Evolutionary conservation across 768 basidiomycete genomes (phyloP), one percentile per base, ranked within the genome.

Genomic region (Podaxis carcinomalis): DNA sequence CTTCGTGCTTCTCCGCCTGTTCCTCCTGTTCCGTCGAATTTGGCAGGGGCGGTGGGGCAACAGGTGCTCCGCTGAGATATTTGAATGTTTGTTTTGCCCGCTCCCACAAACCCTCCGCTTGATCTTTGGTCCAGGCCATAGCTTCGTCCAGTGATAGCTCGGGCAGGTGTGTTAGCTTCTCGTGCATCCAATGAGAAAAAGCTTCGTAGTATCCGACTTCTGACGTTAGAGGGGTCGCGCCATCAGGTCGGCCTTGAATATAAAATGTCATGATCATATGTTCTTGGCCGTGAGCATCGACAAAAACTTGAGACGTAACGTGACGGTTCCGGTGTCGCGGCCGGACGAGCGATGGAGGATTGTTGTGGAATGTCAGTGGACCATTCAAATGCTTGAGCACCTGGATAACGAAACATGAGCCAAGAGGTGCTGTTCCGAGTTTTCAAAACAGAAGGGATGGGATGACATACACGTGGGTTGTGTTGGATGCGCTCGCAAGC

Each of bases 191-290:
- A 9, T 71, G 67, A 5, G 72, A 69, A 10, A 76, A 65, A 13
- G 74, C 70, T 28, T 85, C 80, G 21, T 83, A 61, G 64, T 81
- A 81, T 5, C 79, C 77, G 7, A 75, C 70, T 14, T 81, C 79
- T 4, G 75, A 69, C 6, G 73, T 67, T 2, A 70, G 57, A 5
- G 64, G 60, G 14, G 66, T 58, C 37, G 75, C 71, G 28, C 78
- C 78, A 51, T 82, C 77, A 39, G 79, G 75, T 51, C 79, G 75
- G 39, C 85, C 86, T 75, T 90, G 83, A 27, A 93, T 80, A 66
- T 88, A 94, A 73, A 94, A 94, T 47, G 88, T 88, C 70, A 94
- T 80, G 32, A 92, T 80, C 84, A 94, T 86, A 65, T 93, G 92
- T 69, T 93, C 91, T 44, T 85, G 82, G 1, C 92, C 92, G 9